Evolutionary conservation across 176 grass and related monocot genomes (phyloP), one percentile per base, ranked within the genome.

Genomic region (Avena insularis): DNA sequence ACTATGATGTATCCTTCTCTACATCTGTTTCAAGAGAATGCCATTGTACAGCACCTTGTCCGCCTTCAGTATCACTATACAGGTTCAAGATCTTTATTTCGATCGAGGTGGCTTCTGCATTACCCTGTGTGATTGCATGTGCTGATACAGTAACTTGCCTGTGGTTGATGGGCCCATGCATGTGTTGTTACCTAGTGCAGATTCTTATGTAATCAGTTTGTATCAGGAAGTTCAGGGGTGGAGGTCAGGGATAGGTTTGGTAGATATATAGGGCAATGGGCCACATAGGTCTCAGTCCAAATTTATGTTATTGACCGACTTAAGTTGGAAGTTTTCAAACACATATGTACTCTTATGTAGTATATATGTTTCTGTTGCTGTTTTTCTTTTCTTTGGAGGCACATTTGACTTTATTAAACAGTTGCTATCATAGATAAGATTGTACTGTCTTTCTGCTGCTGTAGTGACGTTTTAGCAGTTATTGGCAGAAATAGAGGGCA

Each of bases 211-310:
- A 43, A 80, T 38, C 6, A 46, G 8, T 29, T 77, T 19, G 27
- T 35, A 56, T 77, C 49, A 77, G 50, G 55, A 46, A 20, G 27
- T 77, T 77, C 29, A 77, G 15, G 27, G 49, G 15, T 77, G 25
- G 75, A 55, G 75, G 51, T 77, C 74, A 77, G 73, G 8, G 49
- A 77, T 77, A 77, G 74, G 74, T 55, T 77, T 55, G 8, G 23
- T 55, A 77, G 74, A 55, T 76, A 14, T 55, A 35, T 77, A 77
- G 40, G 40, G 40, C 9, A 48, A 48, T 48, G 46, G 46, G 46
- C 46, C 46, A 48, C 46, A 48, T 11, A 80, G 43, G 62, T 64
- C 58, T 62, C 16, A 47, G 40, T 12, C 4, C 16, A 64, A 62
- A 76, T 57, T 50, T 33, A 62, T 69, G 27, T 14, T 9, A 4